Evolutionary conservation across 2,329 filamentous ascomycete genomes (phyloP), one percentile per base, ranked within the genome.

Genomic region (Botrytis squamosa): DNA sequence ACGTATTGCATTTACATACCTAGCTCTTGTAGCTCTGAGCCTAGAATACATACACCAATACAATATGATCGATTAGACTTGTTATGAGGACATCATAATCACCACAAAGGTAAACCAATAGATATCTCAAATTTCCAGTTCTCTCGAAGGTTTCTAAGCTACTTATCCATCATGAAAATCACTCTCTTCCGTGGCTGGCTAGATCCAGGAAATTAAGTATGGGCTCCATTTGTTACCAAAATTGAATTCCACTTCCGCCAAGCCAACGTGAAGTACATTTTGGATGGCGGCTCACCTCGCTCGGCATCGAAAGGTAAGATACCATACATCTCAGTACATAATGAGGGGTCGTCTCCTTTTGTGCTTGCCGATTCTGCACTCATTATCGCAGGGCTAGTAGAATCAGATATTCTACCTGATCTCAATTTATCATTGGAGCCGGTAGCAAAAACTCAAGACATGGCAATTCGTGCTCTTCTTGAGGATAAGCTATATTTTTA

Each of bases 401-500:
- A 83, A 1, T 76, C 80, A 1, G 84, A 83, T 1, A 33, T 84
- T 0, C 44, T 89, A 7, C 74, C 81, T 4, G 86, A 90, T 74
- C 76, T 91, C 20, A 89, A 89, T 73, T 81, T 76, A 0, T 72
- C 70, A 0, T 77, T 91, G 3, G 78, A 81, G 0, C 80, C 83
- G 0, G 80, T 85, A 36, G n/a, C 29, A 9, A 83, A 79, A 59
- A 84, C 85, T 0, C 80, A 84, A 0, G 89, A 91, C 79, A 78
- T 89, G 14, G 86, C 84, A 0, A 74, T 91, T 1, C 81, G 85
- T 25, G 85, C 87, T 0, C 76, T 91, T 70, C 74, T 91, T 38
- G 89, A 91, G 80, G 88, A 91, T 33, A 89, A 87, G 79, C 75
- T 89, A 22, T 88, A 87, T 77, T 91, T 90, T 75, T 89, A 86